These are phyloP conservation scores for Torulaspora indica DNA, from an alignment of 805 yeast species.

Conservation along the genomic window DNA sequence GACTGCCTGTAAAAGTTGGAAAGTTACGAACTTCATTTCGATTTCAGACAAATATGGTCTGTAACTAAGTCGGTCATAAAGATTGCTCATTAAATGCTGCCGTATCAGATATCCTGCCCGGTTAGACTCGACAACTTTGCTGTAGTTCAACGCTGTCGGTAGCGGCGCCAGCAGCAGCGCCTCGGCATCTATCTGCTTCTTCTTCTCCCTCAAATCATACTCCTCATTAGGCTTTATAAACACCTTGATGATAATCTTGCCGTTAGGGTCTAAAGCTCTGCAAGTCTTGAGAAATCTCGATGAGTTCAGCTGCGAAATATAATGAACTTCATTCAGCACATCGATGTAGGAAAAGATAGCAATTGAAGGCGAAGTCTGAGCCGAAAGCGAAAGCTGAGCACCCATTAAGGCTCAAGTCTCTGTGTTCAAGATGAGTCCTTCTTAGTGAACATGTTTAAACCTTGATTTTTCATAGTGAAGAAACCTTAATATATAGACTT, in stretches of 20 bases:
- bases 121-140: conserved; percentile 75
- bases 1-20: conserved; percentile 66
- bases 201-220: conserved; percentile 21
- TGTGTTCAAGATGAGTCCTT: neutral
- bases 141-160: conserved; percentile 66
- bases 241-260: conserved; percentile 71
- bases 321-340: conserved; percentile 69
- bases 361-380: conserved; percentile 89
- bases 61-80: conserved; percentile 83
- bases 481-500: neutral
- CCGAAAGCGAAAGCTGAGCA: conserved; percentile 73
- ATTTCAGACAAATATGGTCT: conserved; percentile 79
- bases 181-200: conserved; percentile 37
- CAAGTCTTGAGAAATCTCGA: conserved; percentile 84
- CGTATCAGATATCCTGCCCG: conserved; percentile 88
- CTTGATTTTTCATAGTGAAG: neutral
- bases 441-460: neutral
- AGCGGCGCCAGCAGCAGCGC: conserved; percentile 41
- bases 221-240: conserved; percentile 62
- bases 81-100: conserved; percentile 69
- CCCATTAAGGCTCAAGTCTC: conserved; percentile 54
- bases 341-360: conserved; percentile 87
- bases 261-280: conserved; percentile 68
- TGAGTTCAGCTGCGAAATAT: conserved; percentile 68
- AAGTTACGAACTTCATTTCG: conserved; percentile 81